These are phyloP conservation scores for Graphiopsis chlorocephala DNA, from an alignment of 2,329 filamentous ascomycete species.

Conservation along the genomic window DNA sequence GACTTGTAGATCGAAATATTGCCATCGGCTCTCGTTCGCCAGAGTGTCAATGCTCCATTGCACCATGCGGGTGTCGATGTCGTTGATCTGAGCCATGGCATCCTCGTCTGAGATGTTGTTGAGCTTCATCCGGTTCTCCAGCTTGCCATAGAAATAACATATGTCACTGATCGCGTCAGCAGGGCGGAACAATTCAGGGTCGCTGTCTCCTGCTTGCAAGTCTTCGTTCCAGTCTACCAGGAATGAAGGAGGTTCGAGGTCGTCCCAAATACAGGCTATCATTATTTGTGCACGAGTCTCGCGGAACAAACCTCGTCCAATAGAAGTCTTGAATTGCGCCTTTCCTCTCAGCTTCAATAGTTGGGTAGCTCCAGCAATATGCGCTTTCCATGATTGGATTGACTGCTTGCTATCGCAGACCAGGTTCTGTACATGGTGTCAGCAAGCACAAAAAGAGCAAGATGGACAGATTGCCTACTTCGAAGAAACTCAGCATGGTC, in stretches of 20 bases:
- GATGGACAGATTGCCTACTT: constrained; percentile 25
- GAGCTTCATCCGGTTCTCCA: constrained; percentile 23
- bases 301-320: constrained; percentile 30
- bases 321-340: constrained; percentile 27
- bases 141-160: constrained; percentile 27
- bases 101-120: constrained; percentile 22
- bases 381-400: constrained; percentile 39
- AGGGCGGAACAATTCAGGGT: constrained; percentile 20
- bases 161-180: constrained; percentile 26
- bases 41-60: constrained; percentile 28
- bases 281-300: constrained; percentile 30
- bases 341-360: constrained; percentile 34
- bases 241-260: constrained; percentile 29
- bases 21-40: constrained; percentile 22
- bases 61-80: constrained; percentile 30
- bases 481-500: constrained; percentile 38
- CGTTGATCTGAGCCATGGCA: constrained; percentile 22
- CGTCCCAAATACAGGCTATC: constrained; percentile 32
- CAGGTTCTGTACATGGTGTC: constrained; percentile 22
- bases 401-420: constrained; percentile 31
- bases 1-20: constrained; percentile 29
- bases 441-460: not conserved
- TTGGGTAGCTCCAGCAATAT: constrained; percentile 37
- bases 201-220: constrained; percentile 19
- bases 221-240: constrained; percentile 29